Conservation (phyloP, 352 stramenopile species). For the Globisporangium splendens region DNA sequence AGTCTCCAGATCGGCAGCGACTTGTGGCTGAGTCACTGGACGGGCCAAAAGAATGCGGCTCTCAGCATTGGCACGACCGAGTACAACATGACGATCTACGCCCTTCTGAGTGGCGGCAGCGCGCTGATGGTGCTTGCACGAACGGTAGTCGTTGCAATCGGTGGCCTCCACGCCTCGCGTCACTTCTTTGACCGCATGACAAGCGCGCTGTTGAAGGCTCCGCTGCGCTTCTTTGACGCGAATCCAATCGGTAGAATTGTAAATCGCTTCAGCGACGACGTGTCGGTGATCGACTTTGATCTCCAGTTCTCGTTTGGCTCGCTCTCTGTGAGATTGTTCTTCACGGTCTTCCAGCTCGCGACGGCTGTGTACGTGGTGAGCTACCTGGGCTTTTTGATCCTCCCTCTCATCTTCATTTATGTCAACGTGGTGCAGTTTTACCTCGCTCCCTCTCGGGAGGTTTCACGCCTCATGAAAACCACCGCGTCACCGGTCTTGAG, state of each 20-base stretch:
- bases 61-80: too few species aligned
- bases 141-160: conserved; percentile 17
- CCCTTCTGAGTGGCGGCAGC: conserved; percentile 7
- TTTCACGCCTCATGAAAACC: conserved; percentile 30
- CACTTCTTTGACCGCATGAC: conserved; percentile 78
- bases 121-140: conserved; percentile 29
- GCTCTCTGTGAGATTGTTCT: conserved; percentile 42
- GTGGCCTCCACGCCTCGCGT: conserved; percentile 23
- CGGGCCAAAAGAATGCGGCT: conserved; percentile 16
- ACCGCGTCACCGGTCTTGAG: conserved; percentile 31
- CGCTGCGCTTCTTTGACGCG: conserved; percentile 87
- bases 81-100: conserved; percentile 26
- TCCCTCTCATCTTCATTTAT: conserved; percentile 37
- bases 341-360: conserved; percentile 55
- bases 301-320: conserved; percentile 12
- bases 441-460: conserved; percentile 26
- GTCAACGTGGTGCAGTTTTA: conserved; percentile 13
- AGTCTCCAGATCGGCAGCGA: conserved; percentile 64
- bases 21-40: conserved; percentile 91
- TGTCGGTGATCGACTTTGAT: conserved; percentile 79
- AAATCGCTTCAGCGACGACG: conserved; percentile 84
- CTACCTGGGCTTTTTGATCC: conserved; percentile 56
- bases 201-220: conserved; percentile 60
- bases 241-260: conserved; percentile 84
- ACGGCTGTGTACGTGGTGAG: conserved; percentile 63